A percentile compares a stretch with the other conserved stretches of the same genome.
phyloP scores from a whole-genome alignment of 176 grass and related monocot genomes.

The Luzula sylvatica region DNA sequence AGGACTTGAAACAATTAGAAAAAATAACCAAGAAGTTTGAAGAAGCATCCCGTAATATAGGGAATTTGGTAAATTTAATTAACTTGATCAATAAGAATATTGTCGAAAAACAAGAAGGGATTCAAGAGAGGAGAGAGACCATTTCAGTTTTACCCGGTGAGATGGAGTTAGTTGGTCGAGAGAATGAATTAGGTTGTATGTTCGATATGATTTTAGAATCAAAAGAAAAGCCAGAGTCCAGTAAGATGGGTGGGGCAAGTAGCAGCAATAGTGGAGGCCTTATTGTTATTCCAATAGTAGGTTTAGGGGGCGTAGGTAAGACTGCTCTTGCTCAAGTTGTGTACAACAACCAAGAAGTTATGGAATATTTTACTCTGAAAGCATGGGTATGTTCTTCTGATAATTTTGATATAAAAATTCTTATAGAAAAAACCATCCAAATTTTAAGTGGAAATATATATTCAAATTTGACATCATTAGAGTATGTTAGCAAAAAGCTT shows the following conservation, averaged over 20 bases:
- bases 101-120: neutral
- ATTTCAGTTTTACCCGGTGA: neutral
- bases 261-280: conserved; percentile 16
- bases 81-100: neutral
- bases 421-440: neutral
- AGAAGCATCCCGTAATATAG: neutral
- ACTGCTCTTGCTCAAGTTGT: too few relatives aligned
- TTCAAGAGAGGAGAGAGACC: neutral
- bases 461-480: neutral
- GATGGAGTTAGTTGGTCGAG: neutral
- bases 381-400: conserved; percentile 18
- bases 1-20: conserved; percentile 8
- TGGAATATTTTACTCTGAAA: neutral
- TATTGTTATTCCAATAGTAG: too few relatives aligned
- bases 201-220: conserved; percentile 6
- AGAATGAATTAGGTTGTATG: neutral
- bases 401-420: neutral
- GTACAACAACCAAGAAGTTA: neutral
- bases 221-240: neutral
- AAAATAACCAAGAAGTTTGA: conserved; percentile 4
- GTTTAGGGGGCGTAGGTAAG: too few relatives aligned
- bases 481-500: neutral
- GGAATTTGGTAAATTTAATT: neutral
- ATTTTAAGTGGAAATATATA: neutral
- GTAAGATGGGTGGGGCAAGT: conserved; percentile 12